Evolutionary conservation across 768 basidiomycete species (phyloP).

Genomic region (Galerina sulciceps): DNA sequence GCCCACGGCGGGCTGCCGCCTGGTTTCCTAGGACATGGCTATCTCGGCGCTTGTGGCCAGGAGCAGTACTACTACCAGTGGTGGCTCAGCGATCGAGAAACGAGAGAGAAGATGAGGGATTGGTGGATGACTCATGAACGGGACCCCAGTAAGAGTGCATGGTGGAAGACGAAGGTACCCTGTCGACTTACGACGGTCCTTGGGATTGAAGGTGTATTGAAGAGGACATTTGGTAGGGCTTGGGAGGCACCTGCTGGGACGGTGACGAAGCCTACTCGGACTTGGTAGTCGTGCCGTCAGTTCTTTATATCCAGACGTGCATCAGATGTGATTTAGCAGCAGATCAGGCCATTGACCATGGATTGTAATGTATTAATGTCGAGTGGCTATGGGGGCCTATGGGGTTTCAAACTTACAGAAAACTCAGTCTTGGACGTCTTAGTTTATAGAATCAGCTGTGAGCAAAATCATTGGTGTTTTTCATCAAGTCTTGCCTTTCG

Average conservation of each 20-base stretch:
- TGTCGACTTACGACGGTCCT: constrained; percentile 30
- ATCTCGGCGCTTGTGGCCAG: constrained; percentile 41
- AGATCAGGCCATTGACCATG: too few relatives aligned
- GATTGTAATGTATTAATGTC: too few relatives aligned
- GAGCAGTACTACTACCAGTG: constrained; percentile 55
- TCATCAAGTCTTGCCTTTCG: too few relatives aligned
- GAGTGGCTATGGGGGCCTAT: too few relatives aligned
- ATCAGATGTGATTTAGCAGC: too few relatives aligned
- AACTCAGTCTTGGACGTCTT: too few relatives aligned
- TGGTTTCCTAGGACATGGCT: constrained; percentile 20
- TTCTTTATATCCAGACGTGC: too few relatives aligned
- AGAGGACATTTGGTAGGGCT: constrained; percentile 24
- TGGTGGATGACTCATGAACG: constrained; percentile 29
- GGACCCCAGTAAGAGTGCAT: not conserved
- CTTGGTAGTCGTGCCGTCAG: not conserved
- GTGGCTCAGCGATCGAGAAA: constrained; percentile 39
- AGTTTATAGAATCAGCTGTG: too few relatives aligned
- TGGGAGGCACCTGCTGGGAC: constrained; percentile 11
- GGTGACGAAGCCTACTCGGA: constrained; percentile 4
- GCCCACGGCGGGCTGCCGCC: constrained; percentile 14
- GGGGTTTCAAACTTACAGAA: too few relatives aligned
- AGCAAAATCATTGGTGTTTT: too few relatives aligned
- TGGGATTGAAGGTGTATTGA: constrained; percentile 24
- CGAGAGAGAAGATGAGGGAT: constrained; percentile 20
- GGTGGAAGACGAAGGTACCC: constrained; percentile 3